Evolutionary conservation across 164 flowering plant species (phyloP).

Genomic region (Saururus chinensis): DNA sequence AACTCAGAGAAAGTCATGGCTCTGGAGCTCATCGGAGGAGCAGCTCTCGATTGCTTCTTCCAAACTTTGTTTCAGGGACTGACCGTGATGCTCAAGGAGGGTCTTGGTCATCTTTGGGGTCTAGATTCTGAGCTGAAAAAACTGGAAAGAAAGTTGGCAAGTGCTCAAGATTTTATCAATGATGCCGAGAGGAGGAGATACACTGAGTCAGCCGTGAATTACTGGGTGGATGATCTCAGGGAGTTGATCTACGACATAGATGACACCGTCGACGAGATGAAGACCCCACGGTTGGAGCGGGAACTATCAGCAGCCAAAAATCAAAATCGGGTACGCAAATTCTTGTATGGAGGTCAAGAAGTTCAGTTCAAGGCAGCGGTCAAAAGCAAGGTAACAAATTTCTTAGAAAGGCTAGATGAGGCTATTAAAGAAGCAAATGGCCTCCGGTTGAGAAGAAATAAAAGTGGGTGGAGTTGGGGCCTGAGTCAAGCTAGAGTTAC

Average conservation of each 20-base stretch:
- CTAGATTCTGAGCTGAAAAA: background rate
- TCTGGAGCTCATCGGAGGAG: background rate
- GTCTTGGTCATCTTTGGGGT: too few species aligned
- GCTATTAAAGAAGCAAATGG: background rate
- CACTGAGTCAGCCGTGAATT: too few species aligned
- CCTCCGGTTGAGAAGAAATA: constrained; percentile 2
- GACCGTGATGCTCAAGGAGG: background rate
- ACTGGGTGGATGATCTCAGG: too few species aligned
- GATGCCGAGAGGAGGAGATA: too few species aligned
- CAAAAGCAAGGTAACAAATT: constrained; percentile 1
- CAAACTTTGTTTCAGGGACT: background rate
- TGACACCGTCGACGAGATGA: too few species aligned
- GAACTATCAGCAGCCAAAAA: constrained; percentile 1
- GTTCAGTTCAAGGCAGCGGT: too few species aligned
- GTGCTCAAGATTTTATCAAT: too few species aligned
- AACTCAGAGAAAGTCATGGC: too few species aligned
- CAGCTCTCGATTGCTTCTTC: background rate
- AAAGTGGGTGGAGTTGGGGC: too few species aligned
- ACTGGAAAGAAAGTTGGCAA: background rate
- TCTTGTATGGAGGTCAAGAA: background rate
- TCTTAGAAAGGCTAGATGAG: background rate
- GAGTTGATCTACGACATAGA: too few species aligned
- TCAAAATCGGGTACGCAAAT: background rate
- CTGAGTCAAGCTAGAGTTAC: background rate
- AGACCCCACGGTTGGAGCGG: constrained; percentile 2